Evolutionary conservation across 2,329 filamentous ascomycete species (phyloP), one percentile per base, ranked within the genome.

Genomic region (Aspergillus ibericus): DNA sequence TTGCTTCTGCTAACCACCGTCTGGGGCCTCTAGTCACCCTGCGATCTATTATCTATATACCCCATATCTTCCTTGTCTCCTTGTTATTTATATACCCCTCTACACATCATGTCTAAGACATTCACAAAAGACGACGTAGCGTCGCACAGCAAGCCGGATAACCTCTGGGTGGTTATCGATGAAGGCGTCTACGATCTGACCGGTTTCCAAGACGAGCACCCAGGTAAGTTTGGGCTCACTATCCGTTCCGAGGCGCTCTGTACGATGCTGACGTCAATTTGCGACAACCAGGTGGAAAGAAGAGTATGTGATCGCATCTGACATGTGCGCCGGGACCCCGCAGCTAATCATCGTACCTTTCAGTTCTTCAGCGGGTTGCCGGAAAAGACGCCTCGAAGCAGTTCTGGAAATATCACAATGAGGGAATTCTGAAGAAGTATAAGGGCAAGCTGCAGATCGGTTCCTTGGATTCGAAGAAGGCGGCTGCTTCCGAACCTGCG

Each of bases 101-200:
- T 34, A 8, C 15, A 22, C 70, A 83, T 59, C 70, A 99, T 99
- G 95, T 90, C 93, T 52, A 90, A 95, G 80, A 89, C 85, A 29
- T 97, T 96, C 76, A 89, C 88, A 55, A 83, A 87, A 65, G 85
- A 85, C 80, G 93, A 97, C 75, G 93, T 99, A 63, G 88, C 93
- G 73, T 87, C 90, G 78, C 93, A 98, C 78, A 96, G 92, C 83
- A 96, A 93, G 80, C 78, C 88, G 47, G 87, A 92, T 72, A 88
- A 88, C 73, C 83, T 97, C 61, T 98, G 88, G 86, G 91, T 98
- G 71, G 86, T 96, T 65, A 87, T 98, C 66, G 93, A 98, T 67
- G 90, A 93, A 70, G 93, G 98, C 77, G 93, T 98, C 66, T 98
- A 96, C 77, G 93, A 99, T 73, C 75, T 98, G 69, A 96, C 92